Evolutionary conservation across 371 early-diverging fungal genomes (phyloP), one percentile per base, ranked within the genome.

Genomic region (Fennellomyces sp.): DNA sequence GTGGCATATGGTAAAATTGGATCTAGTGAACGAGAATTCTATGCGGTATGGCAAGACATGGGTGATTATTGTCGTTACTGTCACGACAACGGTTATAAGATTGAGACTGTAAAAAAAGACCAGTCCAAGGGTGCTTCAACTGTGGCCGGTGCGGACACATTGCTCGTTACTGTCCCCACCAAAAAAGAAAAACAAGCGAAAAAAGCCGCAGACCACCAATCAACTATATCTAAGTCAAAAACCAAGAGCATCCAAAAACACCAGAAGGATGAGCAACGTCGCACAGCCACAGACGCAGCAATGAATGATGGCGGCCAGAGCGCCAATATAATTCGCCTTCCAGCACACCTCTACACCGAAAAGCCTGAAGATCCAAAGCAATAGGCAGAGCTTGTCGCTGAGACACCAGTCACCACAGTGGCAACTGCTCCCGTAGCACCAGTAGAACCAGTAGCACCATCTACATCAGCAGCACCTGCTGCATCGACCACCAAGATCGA

Each of bases 11-110:
- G 51, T 10, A 5, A n/a, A n/a, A 23, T 50, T 17, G 51, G 51
- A 7, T 27, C 27, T 8, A 23, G 10, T 8, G 17, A 10, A 11
- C 51, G 51, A 10, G 27, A 50, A 25, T 50, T 50, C 29, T 50
- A 50, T 28, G 51, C 51, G 6, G 26, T 27, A 5, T 50, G 51
- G 51, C 11, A 50, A 17, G 23, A 23, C 29, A 50, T 50, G 51
- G 51, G 51, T 17, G 6, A 7, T 17, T 50, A 50, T 27, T 50
- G 26, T 17, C 51, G 51, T 12, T 50, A 50, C 51, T 50, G 51
- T 28, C 51, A 50, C 23, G 26, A 23, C 27, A 12, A 50, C 15
- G 29, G 8, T 21, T 27, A 50, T 17, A 25, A 13, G 10, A 50
- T 50, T 17, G 51, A 5, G 51, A 10, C 48, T 47, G 48, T 19